Evolutionary conservation across 805 yeast genomes (phyloP).

Genomic region (Saturnispora mendoncae): DNA sequence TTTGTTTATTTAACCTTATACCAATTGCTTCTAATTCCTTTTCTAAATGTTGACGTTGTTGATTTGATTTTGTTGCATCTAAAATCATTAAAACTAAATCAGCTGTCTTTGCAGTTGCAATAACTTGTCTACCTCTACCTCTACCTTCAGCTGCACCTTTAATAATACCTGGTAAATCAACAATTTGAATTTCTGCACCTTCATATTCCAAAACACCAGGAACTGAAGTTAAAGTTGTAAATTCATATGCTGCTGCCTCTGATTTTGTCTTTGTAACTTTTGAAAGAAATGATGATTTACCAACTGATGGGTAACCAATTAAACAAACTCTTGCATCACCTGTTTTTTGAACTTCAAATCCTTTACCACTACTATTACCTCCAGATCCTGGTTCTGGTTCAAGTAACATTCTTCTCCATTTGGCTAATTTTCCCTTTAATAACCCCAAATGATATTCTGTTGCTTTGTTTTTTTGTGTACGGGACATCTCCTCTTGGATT

Average conservation of each 20-base stretch:
- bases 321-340: constrained; percentile 95
- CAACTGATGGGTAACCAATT: constrained; percentile 97
- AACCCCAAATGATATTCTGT: constrained; percentile 95
- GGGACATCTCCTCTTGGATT: constrained; percentile 86
- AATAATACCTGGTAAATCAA: constrained; percentile 96
- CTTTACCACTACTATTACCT: constrained; percentile 58
- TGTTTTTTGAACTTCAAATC: constrained; percentile 89
- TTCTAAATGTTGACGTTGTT: constrained; percentile 81
- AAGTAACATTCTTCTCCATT: constrained; percentile 80
- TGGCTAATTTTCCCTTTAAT: constrained; percentile 87
- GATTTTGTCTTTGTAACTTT: constrained; percentile 90
- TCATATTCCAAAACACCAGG: constrained; percentile 93
- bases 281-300: constrained; percentile 83
- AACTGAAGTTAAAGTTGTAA: constrained; percentile 92
- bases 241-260: constrained; percentile 90
- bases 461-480: constrained; percentile 96
- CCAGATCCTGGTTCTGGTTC: constrained; percentile 76
- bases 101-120: constrained; percentile 91
- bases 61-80: constrained; percentile 90
- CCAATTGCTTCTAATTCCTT: constrained; percentile 91
- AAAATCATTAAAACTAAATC: constrained; percentile 87
- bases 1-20: constrained; percentile 71
- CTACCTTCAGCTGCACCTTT: constrained; percentile 96
- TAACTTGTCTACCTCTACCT: constrained; percentile 96
- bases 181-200: constrained; percentile 94